Evolutionary conservation across 2,329 filamentous ascomycete genomes (phyloP).

Genomic region (Aspergillus versicolor): DNA sequence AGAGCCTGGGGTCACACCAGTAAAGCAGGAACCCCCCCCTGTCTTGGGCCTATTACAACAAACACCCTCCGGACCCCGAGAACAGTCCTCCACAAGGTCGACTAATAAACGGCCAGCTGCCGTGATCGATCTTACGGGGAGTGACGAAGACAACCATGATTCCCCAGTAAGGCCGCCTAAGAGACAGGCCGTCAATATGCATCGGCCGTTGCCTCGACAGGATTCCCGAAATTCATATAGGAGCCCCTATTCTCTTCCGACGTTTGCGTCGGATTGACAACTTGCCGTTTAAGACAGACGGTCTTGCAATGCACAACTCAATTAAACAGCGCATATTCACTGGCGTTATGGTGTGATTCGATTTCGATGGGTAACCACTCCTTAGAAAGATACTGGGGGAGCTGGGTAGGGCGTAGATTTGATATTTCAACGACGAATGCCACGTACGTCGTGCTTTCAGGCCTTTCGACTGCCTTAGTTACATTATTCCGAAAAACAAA

Average conservation of each 20-base stretch:
- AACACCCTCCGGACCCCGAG: constrained; percentile 36
- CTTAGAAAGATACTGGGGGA: constrained; percentile 2
- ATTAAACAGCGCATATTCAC: constrained; percentile 17
- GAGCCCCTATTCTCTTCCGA: constrained; percentile 18
- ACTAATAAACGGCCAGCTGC: constrained; percentile 48
- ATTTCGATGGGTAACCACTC: constrained; percentile 5
- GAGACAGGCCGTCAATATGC: constrained; percentile 27
- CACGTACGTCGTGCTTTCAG: background rate
- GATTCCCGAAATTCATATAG: constrained; percentile 23
- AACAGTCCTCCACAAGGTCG: constrained; percentile 41
- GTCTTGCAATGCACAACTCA: constrained; percentile 17
- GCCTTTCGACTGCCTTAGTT: background rate
- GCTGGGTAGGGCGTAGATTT: constrained; percentile 2
- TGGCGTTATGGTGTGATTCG: constrained; percentile 20
- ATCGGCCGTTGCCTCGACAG: constrained; percentile 22
- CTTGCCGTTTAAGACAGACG: constrained; percentile 10
- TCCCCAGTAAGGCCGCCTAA: constrained; percentile 39
- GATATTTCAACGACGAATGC: background rate
- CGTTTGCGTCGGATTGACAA: constrained; percentile 19
- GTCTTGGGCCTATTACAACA: constrained; percentile 28
- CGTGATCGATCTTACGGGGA: constrained; percentile 57
- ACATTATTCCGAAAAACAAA: background rate
- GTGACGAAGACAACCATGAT: constrained; percentile 52
- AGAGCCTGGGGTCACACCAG: constrained; percentile 32
- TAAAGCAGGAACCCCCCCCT: constrained; percentile 38